Conservation (phyloP, 768 basidiomycete species). For the Heimioporus sp. region DNA sequence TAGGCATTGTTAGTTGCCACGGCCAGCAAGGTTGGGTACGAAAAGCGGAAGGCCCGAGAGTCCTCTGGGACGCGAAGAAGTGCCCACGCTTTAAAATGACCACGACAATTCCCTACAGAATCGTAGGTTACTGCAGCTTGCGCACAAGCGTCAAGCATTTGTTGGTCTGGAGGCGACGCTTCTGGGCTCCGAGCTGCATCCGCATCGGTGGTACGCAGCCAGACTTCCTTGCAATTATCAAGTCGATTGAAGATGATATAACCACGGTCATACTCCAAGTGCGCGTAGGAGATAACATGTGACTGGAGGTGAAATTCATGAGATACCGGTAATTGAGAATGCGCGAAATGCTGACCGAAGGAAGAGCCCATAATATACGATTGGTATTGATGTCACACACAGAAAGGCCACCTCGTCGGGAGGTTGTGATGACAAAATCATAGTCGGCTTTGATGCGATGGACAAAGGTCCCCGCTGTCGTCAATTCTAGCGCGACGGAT, state of each 20-base stretch:
- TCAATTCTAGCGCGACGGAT: slow-evolving; percentile 37
- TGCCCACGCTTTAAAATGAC: slow-evolving; percentile 64
- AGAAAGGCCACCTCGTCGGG: slow-evolving; percentile 49
- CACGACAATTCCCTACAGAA: slow-evolving; percentile 27
- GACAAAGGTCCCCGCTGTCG: slow-evolving; percentile 37
- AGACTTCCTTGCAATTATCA: slow-evolving; percentile 63
- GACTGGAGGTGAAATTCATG: slow-evolving; percentile 1
- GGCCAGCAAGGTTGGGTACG: slow-evolving; percentile 63
- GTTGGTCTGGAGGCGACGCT: slow-evolving; percentile 33
- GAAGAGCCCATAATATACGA: slow-evolving; percentile 60
- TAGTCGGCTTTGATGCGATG: slow-evolving; percentile 82
- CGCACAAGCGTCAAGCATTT: slow-evolving; percentile 21
- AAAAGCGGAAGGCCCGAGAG: slow-evolving; percentile 58
- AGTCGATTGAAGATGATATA: slow-evolving; percentile 68
- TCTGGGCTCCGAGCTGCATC: slow-evolving; percentile 18
- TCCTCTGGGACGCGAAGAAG: slow-evolving; percentile 47
- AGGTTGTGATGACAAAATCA: slow-evolving; percentile 57
- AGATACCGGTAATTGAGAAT: slow-evolving; percentile 1
- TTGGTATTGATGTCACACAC: slow-evolving; percentile 56
- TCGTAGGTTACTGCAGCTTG: slow-evolving; percentile 17
- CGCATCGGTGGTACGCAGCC: slow-evolving; percentile 48
- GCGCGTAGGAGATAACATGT: slow-evolving; percentile 42
- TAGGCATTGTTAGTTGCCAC: slow-evolving; percentile 45
- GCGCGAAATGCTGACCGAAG: slow-evolving; percentile 35
- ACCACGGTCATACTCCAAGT: slow-evolving; percentile 72